Percentiles rank a stretch among this genome's conserved stretches.
Conservation (phyloP, 768 basidiomycete species). For the Tephrocybe sp. region DNA sequence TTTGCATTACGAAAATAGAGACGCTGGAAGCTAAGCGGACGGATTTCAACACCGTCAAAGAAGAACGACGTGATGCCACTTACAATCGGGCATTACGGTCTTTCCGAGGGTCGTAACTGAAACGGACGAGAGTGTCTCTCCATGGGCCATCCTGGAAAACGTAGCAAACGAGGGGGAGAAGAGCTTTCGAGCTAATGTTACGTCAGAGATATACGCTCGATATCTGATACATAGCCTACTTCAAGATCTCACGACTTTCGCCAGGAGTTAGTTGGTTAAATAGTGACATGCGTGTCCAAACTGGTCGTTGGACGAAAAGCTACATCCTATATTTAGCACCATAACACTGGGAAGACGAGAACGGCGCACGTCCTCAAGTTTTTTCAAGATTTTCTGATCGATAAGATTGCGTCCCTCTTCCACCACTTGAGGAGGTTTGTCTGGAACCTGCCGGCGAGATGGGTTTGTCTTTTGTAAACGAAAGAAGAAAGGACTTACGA, state of each 20-base stretch:
- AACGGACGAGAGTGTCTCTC: conserved; percentile 83
- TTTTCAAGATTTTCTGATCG: conserved; percentile 51
- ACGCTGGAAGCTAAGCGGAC: conserved; percentile 75
- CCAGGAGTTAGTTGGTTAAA: conserved; percentile 73
- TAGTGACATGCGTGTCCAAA: conserved; percentile 88
- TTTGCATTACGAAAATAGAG: conserved; percentile 88
- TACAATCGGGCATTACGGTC: conserved; percentile 75
- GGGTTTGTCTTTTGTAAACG: background rate
- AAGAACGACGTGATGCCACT: conserved; percentile 24
- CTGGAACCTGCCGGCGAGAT: conserved; percentile 52
- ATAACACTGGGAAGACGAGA: background rate
- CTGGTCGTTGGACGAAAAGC: conserved; percentile 72
- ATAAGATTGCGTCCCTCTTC: conserved; percentile 55
- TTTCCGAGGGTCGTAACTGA: conserved; percentile 87
- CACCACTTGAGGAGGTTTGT: conserved; percentile 57
- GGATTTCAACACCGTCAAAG: conserved; percentile 1
- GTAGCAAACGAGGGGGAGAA: conserved; percentile 81
- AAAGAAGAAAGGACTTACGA: conserved; percentile 30
- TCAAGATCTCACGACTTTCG: conserved; percentile 71
- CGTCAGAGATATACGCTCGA: background rate
- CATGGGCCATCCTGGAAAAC: conserved; percentile 94
- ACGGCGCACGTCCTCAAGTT: conserved; percentile 47
- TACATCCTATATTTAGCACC: conserved; percentile 25
- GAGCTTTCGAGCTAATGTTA: conserved; percentile 64
- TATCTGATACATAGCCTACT: conserved; percentile 46